Percentiles rank a stretch among this genome's conserved stretches.
Evolutionary conservation across 139 green algal species (phyloP).

Genomic region (Haematococcus lacustris): DNA sequence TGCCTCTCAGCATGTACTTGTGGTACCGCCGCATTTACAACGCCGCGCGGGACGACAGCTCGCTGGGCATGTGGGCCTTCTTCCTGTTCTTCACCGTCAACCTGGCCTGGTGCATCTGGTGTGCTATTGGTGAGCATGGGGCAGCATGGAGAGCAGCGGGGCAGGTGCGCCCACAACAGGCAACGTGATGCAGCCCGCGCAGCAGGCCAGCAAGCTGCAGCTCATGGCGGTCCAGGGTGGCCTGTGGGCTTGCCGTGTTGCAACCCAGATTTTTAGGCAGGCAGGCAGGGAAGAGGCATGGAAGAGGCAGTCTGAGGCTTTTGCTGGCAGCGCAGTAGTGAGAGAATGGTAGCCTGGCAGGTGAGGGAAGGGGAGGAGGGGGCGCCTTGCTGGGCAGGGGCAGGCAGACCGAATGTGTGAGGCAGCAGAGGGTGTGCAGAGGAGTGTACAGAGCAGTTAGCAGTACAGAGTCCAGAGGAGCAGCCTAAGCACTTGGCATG

Average conservation of each 20-base stretch:
- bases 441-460: no score
- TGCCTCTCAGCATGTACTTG: conserved; percentile 50
- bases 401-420: no score
- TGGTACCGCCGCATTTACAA: conserved; percentile 78
- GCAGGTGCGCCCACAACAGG: background rate
- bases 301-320: background rate
- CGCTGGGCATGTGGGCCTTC: conserved; percentile 48
- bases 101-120: conserved; percentile 53
- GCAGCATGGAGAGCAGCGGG: background rate
- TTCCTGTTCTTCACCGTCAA: conserved; percentile 59
- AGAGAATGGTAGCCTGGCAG: no score
- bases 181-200: background rate
- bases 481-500: background rate
- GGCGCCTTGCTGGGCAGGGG: no score
- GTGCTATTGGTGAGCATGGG: conserved; percentile 32
- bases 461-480: background rate
- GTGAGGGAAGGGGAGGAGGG: no score
- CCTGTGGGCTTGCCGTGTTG: background rate
- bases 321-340: no score
- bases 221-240: background rate
- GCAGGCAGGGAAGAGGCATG: background rate
- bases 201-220: background rate
- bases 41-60: conserved; percentile 33
- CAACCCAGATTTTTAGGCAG: background rate
- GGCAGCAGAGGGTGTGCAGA: no score